A percentile compares a stretch with the other conserved stretches of the same genome.
Evolutionary conservation across 768 basidiomycete genomes (phyloP).

Genomic region (Kondoa malvinella): DNA sequence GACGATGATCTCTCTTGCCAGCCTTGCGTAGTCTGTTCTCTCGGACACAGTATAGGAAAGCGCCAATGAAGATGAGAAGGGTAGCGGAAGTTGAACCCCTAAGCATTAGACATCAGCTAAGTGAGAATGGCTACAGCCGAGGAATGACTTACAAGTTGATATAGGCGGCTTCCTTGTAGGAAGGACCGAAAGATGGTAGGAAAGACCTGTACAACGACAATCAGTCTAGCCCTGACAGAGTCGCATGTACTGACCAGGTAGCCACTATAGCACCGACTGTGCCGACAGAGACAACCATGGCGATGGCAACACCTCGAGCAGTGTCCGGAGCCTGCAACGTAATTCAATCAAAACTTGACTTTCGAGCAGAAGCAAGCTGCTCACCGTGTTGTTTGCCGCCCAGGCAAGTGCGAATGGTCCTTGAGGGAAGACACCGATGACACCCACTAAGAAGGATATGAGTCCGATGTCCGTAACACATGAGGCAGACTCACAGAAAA

Average conservation of each 20-base stretch:
- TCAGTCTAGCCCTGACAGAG: background rate
- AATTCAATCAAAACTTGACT: too few relatives aligned
- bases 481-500: conserved; percentile 12
- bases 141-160: too few relatives aligned
- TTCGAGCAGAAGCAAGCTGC: too few relatives aligned
- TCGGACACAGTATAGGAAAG: conserved; percentile 22
- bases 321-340: conserved; percentile 14
- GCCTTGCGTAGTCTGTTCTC: conserved; percentile 26
- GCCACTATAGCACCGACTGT: too few relatives aligned
- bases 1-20: conserved; percentile 25
- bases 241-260: too few relatives aligned
- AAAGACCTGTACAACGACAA: background rate
- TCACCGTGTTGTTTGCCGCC: conserved; percentile 5
- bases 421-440: conserved; percentile 7
- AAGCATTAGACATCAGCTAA: too few relatives aligned
- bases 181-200: background rate
- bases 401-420: conserved; percentile 11
- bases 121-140: too few relatives aligned
- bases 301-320: conserved; percentile 9
- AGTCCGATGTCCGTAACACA: too few relatives aligned
- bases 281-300: conserved; percentile 12
- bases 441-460: too few relatives aligned
- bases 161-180: conserved; percentile 20
- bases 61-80: background rate
- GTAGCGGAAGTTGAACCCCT: background rate